These are phyloP conservation scores for Balansia obtecta DNA, from an alignment of 2,329 filamentous ascomycete genomes.

Conservation along the genomic window DNA sequence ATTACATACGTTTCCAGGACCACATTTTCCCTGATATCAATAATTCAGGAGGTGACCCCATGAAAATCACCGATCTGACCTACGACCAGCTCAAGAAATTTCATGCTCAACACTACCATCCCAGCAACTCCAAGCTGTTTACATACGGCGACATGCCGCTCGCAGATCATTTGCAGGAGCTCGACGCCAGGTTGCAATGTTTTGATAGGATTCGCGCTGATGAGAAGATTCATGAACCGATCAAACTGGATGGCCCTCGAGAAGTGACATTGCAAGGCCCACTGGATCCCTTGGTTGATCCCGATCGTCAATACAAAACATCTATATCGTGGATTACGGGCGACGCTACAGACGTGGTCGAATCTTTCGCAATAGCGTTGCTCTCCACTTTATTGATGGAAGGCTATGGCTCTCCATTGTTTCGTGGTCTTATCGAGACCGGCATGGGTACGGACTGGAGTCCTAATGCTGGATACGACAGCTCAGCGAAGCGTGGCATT, in stretches of 20 bases:
- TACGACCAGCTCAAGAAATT: constrained; percentile 82
- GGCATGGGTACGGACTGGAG: constrained; percentile 89
- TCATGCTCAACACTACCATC: constrained; percentile 89
- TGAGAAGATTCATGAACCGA: constrained; percentile 61
- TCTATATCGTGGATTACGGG: constrained; percentile 88
- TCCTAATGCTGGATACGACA: constrained; percentile 86
- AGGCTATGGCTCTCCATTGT: constrained; percentile 89
- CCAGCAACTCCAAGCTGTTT: constrained; percentile 90
- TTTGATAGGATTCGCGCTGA: constrained; percentile 64
- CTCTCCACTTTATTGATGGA: constrained; percentile 78
- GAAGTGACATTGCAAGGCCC: constrained; percentile 67
- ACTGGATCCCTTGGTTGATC: constrained; percentile 72
- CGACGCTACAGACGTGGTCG: constrained; percentile 67
- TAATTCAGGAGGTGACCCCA: constrained; percentile 92
- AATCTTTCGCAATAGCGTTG: constrained; percentile 77
- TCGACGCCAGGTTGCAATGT: constrained; percentile 58
- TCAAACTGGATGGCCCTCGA: constrained; percentile 57
- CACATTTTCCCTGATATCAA: constrained; percentile 89
- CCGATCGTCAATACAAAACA: constrained; percentile 83
- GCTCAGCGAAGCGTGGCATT: constrained; percentile 61
- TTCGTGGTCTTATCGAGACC: constrained; percentile 76
- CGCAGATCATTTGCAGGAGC: constrained; percentile 64
- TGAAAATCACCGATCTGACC: constrained; percentile 91
- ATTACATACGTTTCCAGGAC: constrained; percentile 90
- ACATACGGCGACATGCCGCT: constrained; percentile 93